These are phyloP conservation scores for Candida ponderosae DNA, from an alignment of 805 yeast species.

Conservation along the genomic window DNA sequence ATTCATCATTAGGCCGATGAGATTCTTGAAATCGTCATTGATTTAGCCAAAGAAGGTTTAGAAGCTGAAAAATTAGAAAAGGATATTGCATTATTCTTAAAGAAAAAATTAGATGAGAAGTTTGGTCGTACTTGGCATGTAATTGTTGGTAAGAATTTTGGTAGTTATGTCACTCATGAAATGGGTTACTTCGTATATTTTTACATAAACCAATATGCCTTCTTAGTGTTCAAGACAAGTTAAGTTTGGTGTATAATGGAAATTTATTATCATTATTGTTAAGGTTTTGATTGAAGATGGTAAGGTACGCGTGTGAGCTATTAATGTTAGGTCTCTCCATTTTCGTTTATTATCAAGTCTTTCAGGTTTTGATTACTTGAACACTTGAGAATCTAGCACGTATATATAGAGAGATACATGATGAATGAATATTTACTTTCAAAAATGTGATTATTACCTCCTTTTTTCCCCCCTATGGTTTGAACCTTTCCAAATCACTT, in stretches of 20 bases:
- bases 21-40: constrained; percentile 40
- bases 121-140: constrained; percentile 78
- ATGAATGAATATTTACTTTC: too few species aligned
- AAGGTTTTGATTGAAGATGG: too few species aligned
- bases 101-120: constrained; percentile 53
- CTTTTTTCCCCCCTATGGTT: not conserved
- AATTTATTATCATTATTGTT: too few species aligned
- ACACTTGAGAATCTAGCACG: too few species aligned
- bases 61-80: constrained; percentile 37
- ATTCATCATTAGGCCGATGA: constrained; percentile 36
- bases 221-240: constrained; percentile 62
- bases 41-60: constrained; percentile 37
- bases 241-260: too few species aligned
- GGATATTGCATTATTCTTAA: constrained; percentile 59
- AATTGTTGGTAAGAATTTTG: constrained; percentile 72
- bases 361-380: too few species aligned
- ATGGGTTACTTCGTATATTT: constrained; percentile 65
- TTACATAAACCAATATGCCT: constrained; percentile 62
- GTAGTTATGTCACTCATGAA: constrained; percentile 74
- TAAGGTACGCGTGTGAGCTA: too few species aligned
- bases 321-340: too few species aligned
- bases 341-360: too few species aligned
- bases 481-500: not conserved
- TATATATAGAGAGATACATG: too few species aligned
- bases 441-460: too few species aligned